A percentile compares a stretch with the other conserved stretches of the same genome.
These are phyloP conservation scores for Entrophospora sp. DNA, from an alignment of 192 early-diverging fungal species.

Conservation along the genomic window DNA sequence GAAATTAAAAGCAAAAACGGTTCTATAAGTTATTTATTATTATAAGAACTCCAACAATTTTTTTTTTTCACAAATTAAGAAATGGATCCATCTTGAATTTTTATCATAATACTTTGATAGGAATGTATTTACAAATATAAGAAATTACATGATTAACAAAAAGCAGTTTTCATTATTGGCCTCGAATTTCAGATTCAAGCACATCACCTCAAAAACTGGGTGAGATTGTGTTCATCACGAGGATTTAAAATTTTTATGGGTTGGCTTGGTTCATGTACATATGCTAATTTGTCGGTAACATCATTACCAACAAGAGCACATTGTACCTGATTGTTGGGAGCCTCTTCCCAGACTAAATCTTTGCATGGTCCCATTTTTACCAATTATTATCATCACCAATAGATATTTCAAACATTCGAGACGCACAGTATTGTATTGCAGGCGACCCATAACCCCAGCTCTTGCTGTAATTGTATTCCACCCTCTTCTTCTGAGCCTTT, in stretches of 20 bases:
- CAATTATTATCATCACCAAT: not conserved
- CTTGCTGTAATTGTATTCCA: not conserved
- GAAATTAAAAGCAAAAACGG: too few relatives aligned
- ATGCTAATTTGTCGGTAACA: slow-evolving; percentile 3
- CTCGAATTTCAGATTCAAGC: too few relatives aligned
- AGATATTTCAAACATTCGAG: slow-evolving; percentile 7
- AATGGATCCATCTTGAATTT: too few relatives aligned
- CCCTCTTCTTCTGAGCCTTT: not conserved
- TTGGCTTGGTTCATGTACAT: not conserved
- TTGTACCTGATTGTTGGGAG: not conserved
- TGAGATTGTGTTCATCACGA: not conserved
- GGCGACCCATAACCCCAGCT: not conserved
- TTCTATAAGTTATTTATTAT: too few relatives aligned
- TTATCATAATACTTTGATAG: too few relatives aligned
- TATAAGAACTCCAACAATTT: too few relatives aligned
- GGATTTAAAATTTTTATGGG: not conserved
- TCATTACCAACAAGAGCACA: slow-evolving; percentile 8
- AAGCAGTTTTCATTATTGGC: too few relatives aligned
- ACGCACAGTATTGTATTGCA: not conserved
- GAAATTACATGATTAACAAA: too few relatives aligned
- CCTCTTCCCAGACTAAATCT: slow-evolving; percentile 7
- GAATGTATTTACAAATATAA: too few relatives aligned
- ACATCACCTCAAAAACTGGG: too few relatives aligned
- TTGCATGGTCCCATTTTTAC: not conserved
- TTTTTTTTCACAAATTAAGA: too few relatives aligned